These are phyloP conservation scores for Solanum appendiculatum DNA, from an alignment of 257 asterid species.

Conservation along the genomic window DNA sequence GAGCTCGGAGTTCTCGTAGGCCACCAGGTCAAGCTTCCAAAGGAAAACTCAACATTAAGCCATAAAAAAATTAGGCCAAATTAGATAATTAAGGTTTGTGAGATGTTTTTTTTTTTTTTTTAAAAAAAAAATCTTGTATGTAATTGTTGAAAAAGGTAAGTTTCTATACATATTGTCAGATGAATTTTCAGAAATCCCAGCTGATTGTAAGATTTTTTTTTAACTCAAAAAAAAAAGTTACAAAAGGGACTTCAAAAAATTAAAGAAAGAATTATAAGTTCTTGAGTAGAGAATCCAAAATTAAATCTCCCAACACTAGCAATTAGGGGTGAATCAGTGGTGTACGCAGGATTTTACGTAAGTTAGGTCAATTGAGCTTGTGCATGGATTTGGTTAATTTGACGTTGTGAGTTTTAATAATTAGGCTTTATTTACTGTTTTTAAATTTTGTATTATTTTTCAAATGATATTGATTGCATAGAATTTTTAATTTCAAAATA, in stretches of 20 bases:
- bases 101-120: not conserved
- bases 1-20: slow-evolving; percentile 51
- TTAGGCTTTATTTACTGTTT: not conserved
- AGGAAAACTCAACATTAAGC: not conserved
- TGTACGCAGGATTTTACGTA: not conserved
- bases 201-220: not conserved
- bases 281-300: not conserved
- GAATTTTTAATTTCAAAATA: not conserved
- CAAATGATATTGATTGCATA: not conserved
- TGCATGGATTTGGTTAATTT: not conserved
- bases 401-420: not conserved
- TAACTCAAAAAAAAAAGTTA: not conserved
- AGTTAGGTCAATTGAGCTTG: not conserved
- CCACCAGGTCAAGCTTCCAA: slow-evolving; percentile 62
- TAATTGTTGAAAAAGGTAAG: slow-evolving; percentile 16
- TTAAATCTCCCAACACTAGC: not conserved
- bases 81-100: not conserved
- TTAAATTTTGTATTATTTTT: not conserved
- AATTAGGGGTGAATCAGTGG: too few species aligned
- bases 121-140: slow-evolving; percentile 7
- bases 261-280: not conserved
- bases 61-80: not conserved
- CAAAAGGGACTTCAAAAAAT: not conserved
- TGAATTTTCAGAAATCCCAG: slow-evolving; percentile 4
- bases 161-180: slow-evolving; percentile 5